Conservation (phyloP, 2,329 filamentous ascomycete species). For the Malbranchea cinnamomea region DNA sequence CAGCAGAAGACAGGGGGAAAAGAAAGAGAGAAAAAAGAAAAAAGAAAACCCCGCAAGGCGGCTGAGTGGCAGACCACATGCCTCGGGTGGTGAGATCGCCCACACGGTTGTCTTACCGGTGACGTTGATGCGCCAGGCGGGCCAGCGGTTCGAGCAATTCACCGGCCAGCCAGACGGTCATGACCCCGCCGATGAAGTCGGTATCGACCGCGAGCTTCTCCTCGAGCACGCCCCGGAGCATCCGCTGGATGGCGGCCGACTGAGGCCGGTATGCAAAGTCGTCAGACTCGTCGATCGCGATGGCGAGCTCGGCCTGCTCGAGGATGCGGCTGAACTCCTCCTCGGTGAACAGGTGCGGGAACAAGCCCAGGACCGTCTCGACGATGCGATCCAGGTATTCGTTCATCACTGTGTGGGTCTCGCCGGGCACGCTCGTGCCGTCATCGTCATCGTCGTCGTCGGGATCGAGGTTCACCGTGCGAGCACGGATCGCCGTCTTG, state of each 20-base stretch:
- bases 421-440: slow-evolving; percentile 1
- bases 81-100: no score
- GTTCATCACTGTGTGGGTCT: slow-evolving; percentile 6
- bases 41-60: no score
- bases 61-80: no score
- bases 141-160: slow-evolving; percentile 12
- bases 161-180: slow-evolving; percentile 27
- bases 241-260: slow-evolving; percentile 16
- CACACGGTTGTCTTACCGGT: no score
- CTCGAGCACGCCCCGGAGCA: slow-evolving; percentile 21
- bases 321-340: slow-evolving; percentile 23
- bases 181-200: slow-evolving; percentile 20
- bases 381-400: slow-evolving; percentile 24
- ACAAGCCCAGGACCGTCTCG: slow-evolving; percentile 25
- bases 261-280: slow-evolving; percentile 7
- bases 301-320: slow-evolving; percentile 9
- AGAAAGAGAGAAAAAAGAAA: no score
- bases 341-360: slow-evolving; percentile 23
- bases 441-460: no score
- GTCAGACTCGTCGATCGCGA: slow-evolving; percentile 8
- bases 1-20: no score
- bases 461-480: slow-evolving; percentile 9
- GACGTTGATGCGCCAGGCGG: slow-evolving; percentile 4
- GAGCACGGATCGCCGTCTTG: slow-evolving; percentile 18
- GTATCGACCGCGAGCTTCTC: slow-evolving; percentile 19